Evolutionary conservation across 768 basidiomycete genomes (phyloP), one percentile per base, ranked within the genome.

Genomic region (Daedaleopsis sinensis): DNA sequence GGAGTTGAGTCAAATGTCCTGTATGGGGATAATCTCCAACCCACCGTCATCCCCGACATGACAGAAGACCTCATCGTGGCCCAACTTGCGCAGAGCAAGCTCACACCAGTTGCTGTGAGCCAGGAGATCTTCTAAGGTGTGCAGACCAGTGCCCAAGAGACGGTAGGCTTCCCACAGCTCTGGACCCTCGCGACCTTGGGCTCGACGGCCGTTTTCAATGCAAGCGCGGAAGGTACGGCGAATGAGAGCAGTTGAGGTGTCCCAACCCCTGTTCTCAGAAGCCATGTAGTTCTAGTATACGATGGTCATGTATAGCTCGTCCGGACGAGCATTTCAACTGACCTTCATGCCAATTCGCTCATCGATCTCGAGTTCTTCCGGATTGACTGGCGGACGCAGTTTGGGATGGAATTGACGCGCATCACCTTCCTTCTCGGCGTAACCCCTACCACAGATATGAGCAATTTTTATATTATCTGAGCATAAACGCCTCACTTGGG

Each of bases 31-130:
- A 9, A 51, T 13, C 8, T 16, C 24, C 16, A 39, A 55, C 50
- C 54, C 58, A 78, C 82, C 82, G 62, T 80, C 78, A 46, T 88
- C 84, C 15, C 92, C 91, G 51, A 93, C 90, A 72, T 93, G 91
- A 60, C 87, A 87, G 74, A 93, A 93, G 16, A 93, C 88, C 46
- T 90, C 79, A 16, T 76, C 61, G 70, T 91, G 78, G 0, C 92
- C 91, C 76, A 91, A 78, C 63, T 85, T 87, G 63, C 84, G 80
- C 9, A 93, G 79, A 0, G 82, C 83, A 12, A 93, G 76, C 73
- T 94, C 91, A 73, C 88, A 88, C 83, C 88, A 93, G 74, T 93
- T 87, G 69, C 84, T 86, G 71, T 93, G 92, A 1, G 91, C 90
- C 13, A 88, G 75, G 43, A 92, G 80, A 70, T 93, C 90, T 69